These are phyloP conservation scores for Leccinum barrowsii DNA, from an alignment of 768 basidiomycete species.

Conservation along the genomic window DNA sequence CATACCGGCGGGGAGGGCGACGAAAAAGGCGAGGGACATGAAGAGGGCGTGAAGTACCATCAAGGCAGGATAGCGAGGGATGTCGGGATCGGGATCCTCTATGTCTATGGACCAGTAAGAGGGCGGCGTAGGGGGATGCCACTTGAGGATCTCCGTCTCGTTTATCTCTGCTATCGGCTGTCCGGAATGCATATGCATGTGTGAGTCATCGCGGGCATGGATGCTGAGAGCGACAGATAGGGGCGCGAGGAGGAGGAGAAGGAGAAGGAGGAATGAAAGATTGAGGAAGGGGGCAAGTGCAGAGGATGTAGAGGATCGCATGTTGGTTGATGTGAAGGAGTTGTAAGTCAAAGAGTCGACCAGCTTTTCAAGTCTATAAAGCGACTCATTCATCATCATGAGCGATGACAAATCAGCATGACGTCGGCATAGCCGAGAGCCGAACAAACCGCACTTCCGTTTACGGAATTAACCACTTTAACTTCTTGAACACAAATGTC, in stretches of 20 bases:
- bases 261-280: background rate
- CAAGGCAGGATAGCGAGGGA: constrained; percentile 57
- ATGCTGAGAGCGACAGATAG: constrained; percentile 6
- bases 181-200: constrained; percentile 45
- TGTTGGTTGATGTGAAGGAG: background rate
- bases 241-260: constrained; percentile 16
- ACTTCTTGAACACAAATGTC: background rate
- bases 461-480: background rate
- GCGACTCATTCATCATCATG: background rate
- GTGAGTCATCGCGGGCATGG: constrained; percentile 30
- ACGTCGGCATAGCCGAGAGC: constrained; percentile 12
- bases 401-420: constrained; percentile 1
- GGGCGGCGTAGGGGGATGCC: constrained; percentile 67
- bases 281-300: background rate
- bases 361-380: background rate
- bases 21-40: constrained; percentile 81
- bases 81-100: constrained; percentile 44
- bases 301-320: constrained; percentile 6
- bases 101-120: constrained; percentile 85
- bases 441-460: background rate
- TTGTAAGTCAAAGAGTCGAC: background rate
- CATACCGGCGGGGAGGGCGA: constrained; percentile 76
- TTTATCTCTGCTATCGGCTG: constrained; percentile 63
- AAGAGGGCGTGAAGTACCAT: constrained; percentile 71
- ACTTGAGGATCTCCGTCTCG: constrained; percentile 66